Evolutionary conservation across 352 stramenopile species (phyloP).

Genomic region (Aphanomyces astaci): DNA sequence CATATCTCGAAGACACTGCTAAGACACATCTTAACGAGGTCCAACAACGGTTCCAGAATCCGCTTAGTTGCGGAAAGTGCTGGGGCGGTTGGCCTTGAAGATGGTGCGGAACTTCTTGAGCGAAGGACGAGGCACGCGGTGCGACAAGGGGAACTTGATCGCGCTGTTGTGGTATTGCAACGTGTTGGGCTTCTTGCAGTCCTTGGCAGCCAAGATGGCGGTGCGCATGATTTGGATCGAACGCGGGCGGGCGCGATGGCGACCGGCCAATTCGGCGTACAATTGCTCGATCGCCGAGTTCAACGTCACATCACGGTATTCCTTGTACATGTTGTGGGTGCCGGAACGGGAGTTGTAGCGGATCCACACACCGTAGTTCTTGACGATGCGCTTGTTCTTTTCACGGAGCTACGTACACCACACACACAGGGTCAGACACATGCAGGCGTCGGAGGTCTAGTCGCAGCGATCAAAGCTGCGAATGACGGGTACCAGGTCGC

Average conservation of each 20-base stretch:
- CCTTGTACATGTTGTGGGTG: constrained; percentile 99
- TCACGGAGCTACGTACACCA: constrained; percentile 90
- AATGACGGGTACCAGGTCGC: constrained; percentile 4
- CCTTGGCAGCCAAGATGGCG: constrained; percentile 90
- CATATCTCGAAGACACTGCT: constrained; percentile 15
- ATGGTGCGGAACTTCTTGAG: constrained; percentile 94
- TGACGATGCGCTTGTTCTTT: constrained; percentile 97
- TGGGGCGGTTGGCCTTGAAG: constrained; percentile 95
- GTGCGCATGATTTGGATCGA: constrained; percentile 99
- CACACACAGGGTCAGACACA: constrained; percentile 22
- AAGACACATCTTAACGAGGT: constrained; percentile 3
- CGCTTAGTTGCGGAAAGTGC: constrained; percentile 97
- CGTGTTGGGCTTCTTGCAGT: constrained; percentile 94
- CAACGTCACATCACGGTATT: constrained; percentile 98
- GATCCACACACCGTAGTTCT: constrained; percentile 99
- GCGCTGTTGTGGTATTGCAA: constrained; percentile 96
- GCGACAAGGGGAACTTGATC: constrained; percentile 98
- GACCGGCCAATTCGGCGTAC: constrained; percentile 98
- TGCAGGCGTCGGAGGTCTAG: neutral
- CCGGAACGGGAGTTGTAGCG: constrained; percentile 99
- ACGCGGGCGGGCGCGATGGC: constrained; percentile 93
- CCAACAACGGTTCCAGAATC: neutral
- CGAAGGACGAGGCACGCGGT: constrained; percentile 90
- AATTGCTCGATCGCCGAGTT: constrained; percentile 97
- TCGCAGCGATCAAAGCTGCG: neutral